phyloP scores from a whole-genome alignment of 306 rosid species.

The Citrullus colocynthis region DNA sequence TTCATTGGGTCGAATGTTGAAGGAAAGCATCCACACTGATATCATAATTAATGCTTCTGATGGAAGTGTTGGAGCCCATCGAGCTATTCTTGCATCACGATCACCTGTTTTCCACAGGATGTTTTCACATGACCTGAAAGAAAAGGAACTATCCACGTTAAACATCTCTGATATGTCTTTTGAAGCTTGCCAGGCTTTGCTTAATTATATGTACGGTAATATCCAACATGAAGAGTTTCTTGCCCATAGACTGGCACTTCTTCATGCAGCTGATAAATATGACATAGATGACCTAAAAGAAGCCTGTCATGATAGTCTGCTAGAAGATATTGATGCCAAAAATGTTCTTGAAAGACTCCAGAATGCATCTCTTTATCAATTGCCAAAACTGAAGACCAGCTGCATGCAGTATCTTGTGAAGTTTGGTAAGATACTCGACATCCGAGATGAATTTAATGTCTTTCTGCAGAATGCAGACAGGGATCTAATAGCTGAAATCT shows the following conservation, averaged over 20 bases:
- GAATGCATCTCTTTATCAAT: conserved; percentile 64
- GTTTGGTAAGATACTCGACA: conserved; percentile 82
- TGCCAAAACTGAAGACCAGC: conserved; percentile 54
- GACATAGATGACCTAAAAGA: conserved; percentile 78
- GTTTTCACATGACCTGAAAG: conserved; percentile 84
- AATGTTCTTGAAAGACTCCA: conserved; percentile 97
- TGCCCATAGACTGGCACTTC: conserved; percentile 59
- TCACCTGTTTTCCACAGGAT: conserved; percentile 89
- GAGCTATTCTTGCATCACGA: conserved; percentile 81
- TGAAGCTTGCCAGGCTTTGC: conserved; percentile 70
- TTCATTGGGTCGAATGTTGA: conserved; percentile 64
- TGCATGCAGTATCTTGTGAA: conserved; percentile 80
- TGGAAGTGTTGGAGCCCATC: conserved; percentile 81
- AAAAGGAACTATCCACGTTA: conserved; percentile 67
- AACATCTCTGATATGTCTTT: conserved; percentile 85
- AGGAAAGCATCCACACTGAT: conserved; percentile 84
- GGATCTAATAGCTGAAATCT: conserved; percentile 72
- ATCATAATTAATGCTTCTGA: conserved; percentile 61
- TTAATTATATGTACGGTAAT: conserved; percentile 71
- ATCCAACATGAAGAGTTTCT: conserved; percentile 65
- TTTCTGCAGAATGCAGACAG: conserved; percentile 79
- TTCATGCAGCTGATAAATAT: conserved; percentile 82
- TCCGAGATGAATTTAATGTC: conserved; percentile 60
- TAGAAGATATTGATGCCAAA: conserved; percentile 77
- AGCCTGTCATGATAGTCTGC: conserved; percentile 81